Evolutionary conservation across 306 rosid genomes (phyloP), one percentile per base, ranked within the genome.

Genomic region (Castanopsis chinensis): DNA sequence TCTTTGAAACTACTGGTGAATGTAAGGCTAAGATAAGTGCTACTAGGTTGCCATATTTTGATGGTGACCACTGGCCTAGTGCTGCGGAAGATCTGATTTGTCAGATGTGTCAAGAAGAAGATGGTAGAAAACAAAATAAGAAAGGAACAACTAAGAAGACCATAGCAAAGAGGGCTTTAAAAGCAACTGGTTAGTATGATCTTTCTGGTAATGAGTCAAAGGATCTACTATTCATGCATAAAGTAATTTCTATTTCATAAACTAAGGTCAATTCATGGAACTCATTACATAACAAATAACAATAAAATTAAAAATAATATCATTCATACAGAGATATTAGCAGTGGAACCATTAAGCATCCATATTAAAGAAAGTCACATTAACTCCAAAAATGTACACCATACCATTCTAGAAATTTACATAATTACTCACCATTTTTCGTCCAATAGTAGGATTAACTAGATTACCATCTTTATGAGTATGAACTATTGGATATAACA

Each of bases 61-160:
- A 96, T 79, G 99, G 99, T 74, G 99, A 96, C 73, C 93, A 96
- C 82, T 96, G 98, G 99, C 98, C 99, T 30, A 97, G 99, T 78
- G 98, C 99, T 76, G 99, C 99, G 0, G 98, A 96, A 90, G 98
- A 96, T 88, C 84, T 96, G 78, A 96, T 96, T 87, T 88, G 90
- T 89, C 98, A 91, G 84, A 89, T 96, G 79, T 89, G 91, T 32
- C 99, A 95, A 87, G 99, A 96, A 79, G 99, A 96, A 84, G 98
- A 96, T 78, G 98, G 98, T 30, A 91, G 92, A 82, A 96, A 90
- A 85, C 97, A 86, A 83, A 96, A 93, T 82, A 93, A 93, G 83
- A 96, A 92, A 73, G 98, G 99, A 77, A 82, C 93, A 61, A 91
- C 87, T 15, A 96, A 96, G 78, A 93, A 96, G 86, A 89, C 94